Evolutionary conservation across 2,329 filamentous ascomycete genomes (phyloP), one percentile per base, ranked within the genome.

Genomic region (Boeremia exigua): DNA sequence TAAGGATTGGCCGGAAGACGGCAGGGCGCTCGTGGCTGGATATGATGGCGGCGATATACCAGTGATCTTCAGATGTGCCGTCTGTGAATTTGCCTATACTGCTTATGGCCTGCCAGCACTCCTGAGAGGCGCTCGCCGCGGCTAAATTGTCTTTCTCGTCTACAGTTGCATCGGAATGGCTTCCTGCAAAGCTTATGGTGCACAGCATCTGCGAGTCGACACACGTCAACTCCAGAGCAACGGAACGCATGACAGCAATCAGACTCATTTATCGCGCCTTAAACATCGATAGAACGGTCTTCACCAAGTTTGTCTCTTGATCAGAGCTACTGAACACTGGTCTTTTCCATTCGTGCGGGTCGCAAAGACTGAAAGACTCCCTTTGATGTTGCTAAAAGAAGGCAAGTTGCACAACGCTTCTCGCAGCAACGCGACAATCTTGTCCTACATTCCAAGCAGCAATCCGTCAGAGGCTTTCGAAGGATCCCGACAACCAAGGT

Each of bases 41-140:
- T 62, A 56, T 56, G 55, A 56, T 48, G 52, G 47, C 56, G 54
- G 48, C 56, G 56, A 65, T 65, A 57, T 46, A 44, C 63, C 15
- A 48, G 29, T 50, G 53, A 56, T 43, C 46, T 12, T 36, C 37
- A 37, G 17, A 47, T 47, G 34, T 50, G 46, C 53, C 42, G 46
- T 14, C 42, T 27, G 36, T 47, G 25, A 32, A 33, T 25, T 15
- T 25, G 19, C 37, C 12, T 36, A 7, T 28, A 32, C 40, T 56
- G 4, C 15, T 23, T 42, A 50, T 47, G 42, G 52, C 40, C 34
- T 40, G 14, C 34, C 34, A 4, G 11, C 28, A 28, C 29, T 50
- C 11, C 25, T 25, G 43, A 47, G n/a, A 17, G 38, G 48, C 51
- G 39, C 45, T 48, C 33, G 17, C 15, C 38, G 42, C 53, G 53